A percentile compares a stretch with the other conserved stretches of the same genome.
phyloP scores from a whole-genome alignment of 805 yeast genomes.

The Suhomyces vadensis region DNA sequence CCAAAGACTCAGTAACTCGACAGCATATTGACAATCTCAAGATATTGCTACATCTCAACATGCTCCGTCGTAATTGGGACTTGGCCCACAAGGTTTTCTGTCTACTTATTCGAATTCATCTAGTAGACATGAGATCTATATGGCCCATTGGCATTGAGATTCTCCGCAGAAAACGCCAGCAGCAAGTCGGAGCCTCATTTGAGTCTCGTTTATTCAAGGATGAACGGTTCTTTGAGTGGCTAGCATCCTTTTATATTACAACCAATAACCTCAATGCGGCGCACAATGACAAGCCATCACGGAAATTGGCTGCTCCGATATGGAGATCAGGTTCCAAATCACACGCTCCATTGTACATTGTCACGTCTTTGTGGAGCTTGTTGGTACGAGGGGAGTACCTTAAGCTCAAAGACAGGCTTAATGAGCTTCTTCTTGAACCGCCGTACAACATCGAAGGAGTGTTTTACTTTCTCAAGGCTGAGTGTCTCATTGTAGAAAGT shows the following conservation, averaged over 20 bases:
- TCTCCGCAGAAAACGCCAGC: slow-evolving; percentile 23
- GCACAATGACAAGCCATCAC: slow-evolving; percentile 2
- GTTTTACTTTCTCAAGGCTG: slow-evolving; percentile 36
- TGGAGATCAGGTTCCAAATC: slow-evolving; percentile 43
- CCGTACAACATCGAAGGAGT: slow-evolving; percentile 46
- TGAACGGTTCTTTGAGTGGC: slow-evolving; percentile 40
- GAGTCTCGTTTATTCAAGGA: slow-evolving; percentile 17
- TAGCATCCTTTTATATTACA: slow-evolving; percentile 28
- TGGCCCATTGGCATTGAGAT: slow-evolving; percentile 70
- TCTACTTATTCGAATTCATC: slow-evolving; percentile 47
- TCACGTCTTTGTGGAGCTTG: slow-evolving; percentile 44
- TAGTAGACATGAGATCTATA: slow-evolving; percentile 52
- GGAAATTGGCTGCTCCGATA: slow-evolving; percentile 30
- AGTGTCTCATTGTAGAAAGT: slow-evolving; percentile 29
- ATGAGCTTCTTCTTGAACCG: slow-evolving; percentile 40
- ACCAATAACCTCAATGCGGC: slow-evolving; percentile 13
- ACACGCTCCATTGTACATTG: slow-evolving; percentile 43
- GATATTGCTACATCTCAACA: slow-evolving; percentile 48
- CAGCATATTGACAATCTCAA: slow-evolving; percentile 38
- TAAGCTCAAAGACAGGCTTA: slow-evolving; percentile 34
- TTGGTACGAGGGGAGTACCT: slow-evolving; percentile 36
- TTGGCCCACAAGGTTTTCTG: slow-evolving; percentile 55
- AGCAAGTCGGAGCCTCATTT: not conserved
- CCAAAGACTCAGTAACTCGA: slow-evolving; percentile 11
- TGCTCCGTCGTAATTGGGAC: slow-evolving; percentile 54